phyloP scores from a whole-genome alignment of 495 filamentous ascomycete species.

The Aspergillus wentii region DNA sequence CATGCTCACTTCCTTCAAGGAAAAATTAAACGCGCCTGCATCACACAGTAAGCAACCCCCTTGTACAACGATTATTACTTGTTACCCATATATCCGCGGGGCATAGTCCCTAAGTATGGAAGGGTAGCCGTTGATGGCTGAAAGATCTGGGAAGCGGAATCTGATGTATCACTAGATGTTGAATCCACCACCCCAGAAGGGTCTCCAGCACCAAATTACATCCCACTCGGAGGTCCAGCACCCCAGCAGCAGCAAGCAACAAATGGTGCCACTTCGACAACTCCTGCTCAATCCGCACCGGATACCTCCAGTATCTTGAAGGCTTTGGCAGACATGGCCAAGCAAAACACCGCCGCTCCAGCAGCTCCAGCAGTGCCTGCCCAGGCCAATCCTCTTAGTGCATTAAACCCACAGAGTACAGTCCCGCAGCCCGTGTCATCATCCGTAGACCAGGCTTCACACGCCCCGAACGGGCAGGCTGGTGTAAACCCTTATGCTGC shows the following conservation, averaged over 20 bases:
- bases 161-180: constrained; percentile 39
- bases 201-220: constrained; percentile 61
- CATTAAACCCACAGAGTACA: constrained; percentile 47
- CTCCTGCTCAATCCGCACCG: constrained; percentile 33
- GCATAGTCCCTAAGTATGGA: too few species aligned
- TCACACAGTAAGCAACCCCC: constrained; percentile 57
- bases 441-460: constrained; percentile 43
- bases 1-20: constrained; percentile 81
- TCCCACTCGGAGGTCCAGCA: constrained; percentile 25
- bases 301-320: constrained; percentile 74
- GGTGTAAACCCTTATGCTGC: constrained; percentile 57
- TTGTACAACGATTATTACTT: neutral
- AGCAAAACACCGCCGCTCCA: constrained; percentile 66
- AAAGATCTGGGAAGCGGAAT: constrained; percentile 14
- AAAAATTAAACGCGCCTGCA: constrained; percentile 63
- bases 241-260: constrained; percentile 31
- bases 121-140: neutral
- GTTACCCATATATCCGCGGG: too few species aligned
- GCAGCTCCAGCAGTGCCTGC: constrained; percentile 45
- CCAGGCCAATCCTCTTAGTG: constrained; percentile 48
- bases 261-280: constrained; percentile 30
- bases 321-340: constrained; percentile 79
- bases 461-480: constrained; percentile 42
- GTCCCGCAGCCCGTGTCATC: constrained; percentile 37
- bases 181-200: constrained; percentile 78